A percentile compares a stretch with the other conserved stretches of the same genome.
Conservation (phyloP, 345 rosid species). For the Heritiera littoralis region DNA sequence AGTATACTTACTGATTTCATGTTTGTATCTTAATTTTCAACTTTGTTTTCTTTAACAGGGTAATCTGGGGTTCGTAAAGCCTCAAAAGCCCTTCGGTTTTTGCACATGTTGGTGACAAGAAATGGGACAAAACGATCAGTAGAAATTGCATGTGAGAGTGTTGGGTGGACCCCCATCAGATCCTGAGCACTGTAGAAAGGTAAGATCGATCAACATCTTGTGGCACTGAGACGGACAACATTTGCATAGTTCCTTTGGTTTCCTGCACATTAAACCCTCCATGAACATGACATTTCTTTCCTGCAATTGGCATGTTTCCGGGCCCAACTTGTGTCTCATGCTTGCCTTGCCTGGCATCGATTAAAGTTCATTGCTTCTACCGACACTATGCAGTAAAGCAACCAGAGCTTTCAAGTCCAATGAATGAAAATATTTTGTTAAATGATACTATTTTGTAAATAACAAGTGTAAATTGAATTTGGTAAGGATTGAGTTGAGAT, state of each 20-base stretch:
- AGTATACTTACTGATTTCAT: background rate
- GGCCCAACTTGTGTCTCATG: background rate
- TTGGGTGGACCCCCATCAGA: slow-evolving; percentile 32
- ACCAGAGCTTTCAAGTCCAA: background rate
- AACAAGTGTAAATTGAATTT: no score
- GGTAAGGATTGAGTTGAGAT: no score
- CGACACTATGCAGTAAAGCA: background rate
- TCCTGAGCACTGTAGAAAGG: slow-evolving; percentile 2
- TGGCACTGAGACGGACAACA: slow-evolving; percentile 15
- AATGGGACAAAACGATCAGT: background rate
- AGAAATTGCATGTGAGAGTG: slow-evolving; percentile 32
- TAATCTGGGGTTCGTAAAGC: background rate
- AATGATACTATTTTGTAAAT: no score
- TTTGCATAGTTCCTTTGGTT: background rate
- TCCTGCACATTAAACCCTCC: background rate
- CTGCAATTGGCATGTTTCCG: slow-evolving; percentile 33
- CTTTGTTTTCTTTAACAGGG: background rate
- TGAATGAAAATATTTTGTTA: no score
- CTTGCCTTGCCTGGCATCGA: background rate
- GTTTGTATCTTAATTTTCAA: background rate
- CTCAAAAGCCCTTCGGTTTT: background rate
- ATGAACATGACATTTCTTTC: slow-evolving; percentile 29
- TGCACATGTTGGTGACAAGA: background rate
- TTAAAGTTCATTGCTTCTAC: background rate
- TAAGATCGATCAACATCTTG: slow-evolving; percentile 29